Conservation (phyloP, 352 stramenopile genomes). For the Elongisporangium prolatum region DNA sequence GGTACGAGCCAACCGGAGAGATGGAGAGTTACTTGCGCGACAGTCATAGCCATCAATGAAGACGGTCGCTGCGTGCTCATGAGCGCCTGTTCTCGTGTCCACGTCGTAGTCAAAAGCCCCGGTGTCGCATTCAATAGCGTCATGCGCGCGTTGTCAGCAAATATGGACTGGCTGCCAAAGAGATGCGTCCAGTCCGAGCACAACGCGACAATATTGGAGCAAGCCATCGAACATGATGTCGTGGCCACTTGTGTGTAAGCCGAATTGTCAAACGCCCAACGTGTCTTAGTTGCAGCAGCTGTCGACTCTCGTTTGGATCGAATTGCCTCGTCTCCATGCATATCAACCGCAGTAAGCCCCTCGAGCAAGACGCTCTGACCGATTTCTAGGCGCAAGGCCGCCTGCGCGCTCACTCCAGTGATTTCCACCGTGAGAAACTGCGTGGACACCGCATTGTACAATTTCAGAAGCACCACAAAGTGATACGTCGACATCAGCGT, state of each 20-base stretch:
- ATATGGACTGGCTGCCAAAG: conserved; percentile 57
- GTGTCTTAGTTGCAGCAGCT: conserved; percentile 3
- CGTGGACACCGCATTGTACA: conserved; percentile 44
- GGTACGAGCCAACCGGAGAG: conserved; percentile 43
- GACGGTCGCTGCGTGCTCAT: background rate
- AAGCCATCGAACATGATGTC: conserved; percentile 4
- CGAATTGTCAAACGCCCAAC: conserved; percentile 34
- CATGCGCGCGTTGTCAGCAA: conserved; percentile 32
- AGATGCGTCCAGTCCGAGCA: conserved; percentile 62
- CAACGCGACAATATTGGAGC: conserved; percentile 32
- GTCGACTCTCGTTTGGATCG: background rate
- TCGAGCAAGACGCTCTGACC: conserved; percentile 54
- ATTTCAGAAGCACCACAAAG: conserved; percentile 48
- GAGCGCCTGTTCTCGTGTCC: conserved; percentile 7
- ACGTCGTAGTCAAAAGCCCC: conserved; percentile 30
- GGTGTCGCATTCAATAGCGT: conserved; percentile 40
- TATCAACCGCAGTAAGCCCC: conserved; percentile 46
- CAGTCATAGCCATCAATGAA: too few species aligned
- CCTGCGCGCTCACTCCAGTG: conserved; percentile 38
- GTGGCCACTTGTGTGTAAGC: conserved; percentile 12
- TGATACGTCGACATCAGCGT: conserved; percentile 63
- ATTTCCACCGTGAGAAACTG: conserved; percentile 42
- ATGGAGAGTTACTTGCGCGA: background rate
- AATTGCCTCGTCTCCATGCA: conserved; percentile 18
- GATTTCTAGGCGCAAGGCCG: conserved; percentile 31